These are phyloP conservation scores for Tulasnella sp. DNA, from an alignment of 768 basidiomycete species.

Conservation along the genomic window DNA sequence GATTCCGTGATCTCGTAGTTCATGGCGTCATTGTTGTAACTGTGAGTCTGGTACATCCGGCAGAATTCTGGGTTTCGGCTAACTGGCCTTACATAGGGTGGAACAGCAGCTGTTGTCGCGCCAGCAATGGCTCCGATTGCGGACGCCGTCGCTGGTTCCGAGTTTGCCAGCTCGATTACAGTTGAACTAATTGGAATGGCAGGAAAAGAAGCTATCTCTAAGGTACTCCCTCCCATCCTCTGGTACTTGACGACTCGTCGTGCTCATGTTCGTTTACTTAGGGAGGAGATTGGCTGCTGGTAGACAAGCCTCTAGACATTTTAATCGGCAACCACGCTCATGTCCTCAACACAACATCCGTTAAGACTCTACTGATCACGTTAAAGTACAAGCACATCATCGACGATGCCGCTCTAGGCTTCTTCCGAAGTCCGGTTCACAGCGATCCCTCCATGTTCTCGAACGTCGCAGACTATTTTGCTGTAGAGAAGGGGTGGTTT, in stretches of 20 bases:
- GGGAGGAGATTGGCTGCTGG: slow-evolving; percentile 47
- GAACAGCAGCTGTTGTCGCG: slow-evolving; percentile 46
- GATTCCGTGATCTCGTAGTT: slow-evolving; percentile 59
- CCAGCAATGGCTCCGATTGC: slow-evolving; percentile 56
- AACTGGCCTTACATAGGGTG: slow-evolving; percentile 38
- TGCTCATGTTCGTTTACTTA: background rate
- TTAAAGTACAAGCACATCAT: slow-evolving; percentile 39
- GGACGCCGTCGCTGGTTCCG: slow-evolving; percentile 47
- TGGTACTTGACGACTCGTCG: background rate
- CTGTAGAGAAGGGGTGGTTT: slow-evolving; percentile 66
- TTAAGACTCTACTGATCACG: slow-evolving; percentile 58
- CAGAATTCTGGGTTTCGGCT: slow-evolving; percentile 32
- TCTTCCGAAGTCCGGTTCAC: slow-evolving; percentile 59
- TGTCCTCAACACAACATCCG: slow-evolving; percentile 53
- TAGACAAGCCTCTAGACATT: slow-evolving; percentile 46
- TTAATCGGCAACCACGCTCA: slow-evolving; percentile 53
- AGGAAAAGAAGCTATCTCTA: slow-evolving; percentile 51
- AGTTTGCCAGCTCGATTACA: slow-evolving; percentile 55
- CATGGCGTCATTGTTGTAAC: slow-evolving; percentile 61
- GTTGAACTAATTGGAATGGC: slow-evolving; percentile 56
- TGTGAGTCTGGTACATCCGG: slow-evolving; percentile 38
- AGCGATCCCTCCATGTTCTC: slow-evolving; percentile 60
- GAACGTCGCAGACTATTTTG: slow-evolving; percentile 58
- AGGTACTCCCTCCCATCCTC: slow-evolving; percentile 35
- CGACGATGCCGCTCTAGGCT: slow-evolving; percentile 34